Evolutionary conservation across 805 yeast genomes (phyloP), one percentile per base, ranked within the genome.

Genomic region (Cephaloascus fragrans): DNA sequence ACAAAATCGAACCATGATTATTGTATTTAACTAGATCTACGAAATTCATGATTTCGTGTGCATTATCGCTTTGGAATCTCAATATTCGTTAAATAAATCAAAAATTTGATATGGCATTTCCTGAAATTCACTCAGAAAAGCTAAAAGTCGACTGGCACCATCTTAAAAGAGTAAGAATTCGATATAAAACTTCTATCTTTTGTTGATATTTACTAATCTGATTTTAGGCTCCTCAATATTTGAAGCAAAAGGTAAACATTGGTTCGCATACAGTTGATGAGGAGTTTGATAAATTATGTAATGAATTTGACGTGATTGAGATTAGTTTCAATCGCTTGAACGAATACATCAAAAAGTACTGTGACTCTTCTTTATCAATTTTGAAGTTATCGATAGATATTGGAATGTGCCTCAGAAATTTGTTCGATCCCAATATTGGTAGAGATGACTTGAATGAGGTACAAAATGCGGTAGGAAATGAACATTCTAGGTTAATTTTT

Each of bases 231-330:
- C 66, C 67, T 3, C 64, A 61, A 39, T 38, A 49, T n/a, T 41
- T 62, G 15, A 59, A 49, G 39, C 59, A 55, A 34, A 57, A 48
- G 37, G 41, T 54, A 33, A 54, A 50, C 20, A 20, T 49, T 6
- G 53, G 53, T 2, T 47, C 49, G 4, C 51, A 44, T 34, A 65
- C 69, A 4, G 47, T 60, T 10, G 73, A 68, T 44, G 67, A 61
- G 37, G 64, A 58, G 19, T 64, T 63, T 40, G 62, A 65, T 41
- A 46, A 39, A 3, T 38, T 59, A 15, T 46, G 52, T 16, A 44
- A 42, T 31, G 49, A 53, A 26, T 43, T 57, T 19, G 26, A 15
- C 4, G 10, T 12, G 10, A 12, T 23, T 23, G 28, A 23, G 28
- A 12, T 12, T 8, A 23, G 12, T 23, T 23, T 23, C 28, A 8